Conservation (phyloP, 345 rosid genomes). For the Psidium guajava region DNA sequence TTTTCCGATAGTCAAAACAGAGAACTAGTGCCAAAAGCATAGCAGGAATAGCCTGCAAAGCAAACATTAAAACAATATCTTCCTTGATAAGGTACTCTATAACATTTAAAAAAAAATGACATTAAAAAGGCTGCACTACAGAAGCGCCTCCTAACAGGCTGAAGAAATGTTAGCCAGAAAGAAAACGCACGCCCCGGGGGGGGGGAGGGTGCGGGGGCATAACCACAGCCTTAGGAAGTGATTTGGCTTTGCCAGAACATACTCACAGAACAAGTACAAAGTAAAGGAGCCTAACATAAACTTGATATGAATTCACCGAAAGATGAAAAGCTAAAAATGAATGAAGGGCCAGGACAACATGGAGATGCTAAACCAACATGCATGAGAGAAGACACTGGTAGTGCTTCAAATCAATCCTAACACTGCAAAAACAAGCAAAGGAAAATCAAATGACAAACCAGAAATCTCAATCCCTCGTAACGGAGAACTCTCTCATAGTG, state of each 20-base stretch:
- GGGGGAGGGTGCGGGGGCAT: no score
- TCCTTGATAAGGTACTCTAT: neutral
- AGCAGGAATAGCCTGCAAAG: slow-evolving; percentile 82
- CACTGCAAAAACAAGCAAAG: neutral
- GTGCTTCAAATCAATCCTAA: neutral
- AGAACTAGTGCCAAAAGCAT: slow-evolving; percentile 89
- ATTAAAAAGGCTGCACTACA: neutral
- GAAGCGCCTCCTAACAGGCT: neutral
- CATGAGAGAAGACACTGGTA: neutral
- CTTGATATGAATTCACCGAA: neutral
- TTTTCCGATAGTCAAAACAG: slow-evolving; percentile 81
- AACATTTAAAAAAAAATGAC: neutral
- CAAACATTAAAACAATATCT: neutral
- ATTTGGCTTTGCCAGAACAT: neutral
- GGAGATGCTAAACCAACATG: neutral
- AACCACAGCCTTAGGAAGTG: neutral
- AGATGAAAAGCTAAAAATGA: neutral
- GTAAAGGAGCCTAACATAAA: neutral
- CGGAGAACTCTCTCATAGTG: neutral
- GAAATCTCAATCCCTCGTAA: neutral
- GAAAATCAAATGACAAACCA: neutral
- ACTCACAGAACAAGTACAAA: neutral
- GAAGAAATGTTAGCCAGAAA: neutral
- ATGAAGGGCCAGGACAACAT: neutral
- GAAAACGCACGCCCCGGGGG: no score